Evolutionary conservation across 192 early-diverging fungal species (phyloP), one percentile per base, ranked within the genome.

Genomic region (Fimicolochytrium jonesii): DNA sequence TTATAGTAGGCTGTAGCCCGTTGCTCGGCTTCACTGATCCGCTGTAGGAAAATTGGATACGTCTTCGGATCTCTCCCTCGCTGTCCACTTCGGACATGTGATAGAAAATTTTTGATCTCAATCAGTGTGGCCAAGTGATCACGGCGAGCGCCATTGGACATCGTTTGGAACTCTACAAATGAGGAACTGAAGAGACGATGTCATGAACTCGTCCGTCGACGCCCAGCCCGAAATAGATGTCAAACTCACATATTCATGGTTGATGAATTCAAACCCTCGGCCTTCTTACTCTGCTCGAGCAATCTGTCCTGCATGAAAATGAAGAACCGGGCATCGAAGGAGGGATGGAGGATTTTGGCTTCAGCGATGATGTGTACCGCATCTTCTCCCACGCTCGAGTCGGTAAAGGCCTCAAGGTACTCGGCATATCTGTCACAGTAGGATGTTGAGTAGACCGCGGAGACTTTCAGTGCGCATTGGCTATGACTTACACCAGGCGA

Each of bases 151-250:
- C 66, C 66, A 42, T 59, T 67, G 31, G 59, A 57, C 66, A 67
- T 67, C 1, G 66, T 67, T 36, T 67, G 66, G 25, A 67, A 67
- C 47, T 67, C 66, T 6, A 67, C 66, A 42, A 60, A 67, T 11
- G 66, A 67, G 33, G 66, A 67, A 34, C 64, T 66, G 33, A 35
- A 18, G 7, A 48, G 25, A 48, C 9, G 46, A 15, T 48, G 46
- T 7, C 22, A 48, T 48, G 22, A 11, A 41, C n/a, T n/a, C 37
- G n/a, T 41, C n/a, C n/a, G n/a, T n/a, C n/a, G n/a, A n/a, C n/a
- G n/a, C n/a, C n/a, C n/a, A n/a, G n/a, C n/a, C n/a, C n/a, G n/a
- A n/a, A n/a, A n/a, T 41, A 41, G n/a, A n/a, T n/a, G n/a, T n/a
- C n/a, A n/a, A n/a, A 22, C 64, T 2, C 47, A 66, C 64, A 67